Evolutionary conservation across 805 yeast species (phyloP).

Genomic region (Hanseniaspora pseudoguilliermondii): DNA sequence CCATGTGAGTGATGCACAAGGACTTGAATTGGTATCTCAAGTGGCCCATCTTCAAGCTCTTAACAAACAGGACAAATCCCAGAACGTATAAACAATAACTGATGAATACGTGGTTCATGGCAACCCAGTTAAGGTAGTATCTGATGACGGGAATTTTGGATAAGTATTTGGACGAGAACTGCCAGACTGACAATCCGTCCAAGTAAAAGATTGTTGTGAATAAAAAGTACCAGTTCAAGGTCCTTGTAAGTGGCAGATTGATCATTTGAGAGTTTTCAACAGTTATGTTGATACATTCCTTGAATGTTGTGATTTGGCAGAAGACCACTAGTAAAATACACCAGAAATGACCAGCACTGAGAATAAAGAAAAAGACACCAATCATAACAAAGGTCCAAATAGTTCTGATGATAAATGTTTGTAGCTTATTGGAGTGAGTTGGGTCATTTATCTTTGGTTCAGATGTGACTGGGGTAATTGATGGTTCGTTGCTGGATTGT

Average conservation of each 20-base stretch:
- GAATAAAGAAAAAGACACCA: constrained; percentile 48
- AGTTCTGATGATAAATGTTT: constrained; percentile 75
- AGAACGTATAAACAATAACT: constrained; percentile 71
- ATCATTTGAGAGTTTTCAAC: constrained; percentile 68
- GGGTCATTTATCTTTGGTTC: constrained; percentile 11
- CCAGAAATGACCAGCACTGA: constrained; percentile 77
- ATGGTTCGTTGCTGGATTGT: not conserved
- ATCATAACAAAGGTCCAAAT: constrained; percentile 93
- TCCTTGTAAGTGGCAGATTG: constrained; percentile 66
- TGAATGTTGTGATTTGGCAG: constrained; percentile 73
- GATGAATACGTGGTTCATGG: constrained; percentile 69
- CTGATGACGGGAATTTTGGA: constrained; percentile 25
- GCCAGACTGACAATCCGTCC: constrained; percentile 72
- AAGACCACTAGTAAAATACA: constrained; percentile 57
- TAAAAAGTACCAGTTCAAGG: constrained; percentile 87
- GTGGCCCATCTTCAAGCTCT: constrained; percentile 76
- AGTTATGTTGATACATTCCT: constrained; percentile 79
- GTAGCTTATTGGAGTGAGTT: constrained; percentile 22
- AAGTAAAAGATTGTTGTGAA: constrained; percentile 77
- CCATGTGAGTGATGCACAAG: constrained; percentile 88
- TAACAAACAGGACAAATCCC: constrained; percentile 83
- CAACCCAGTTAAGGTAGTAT: constrained; percentile 38
- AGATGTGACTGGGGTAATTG: constrained; percentile 12
- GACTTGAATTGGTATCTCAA: constrained; percentile 89
- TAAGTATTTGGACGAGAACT: constrained; percentile 43